Evolutionary conservation across 2,329 filamentous ascomycete species (phyloP).

Genomic region (Trichothecium sympodiale): DNA sequence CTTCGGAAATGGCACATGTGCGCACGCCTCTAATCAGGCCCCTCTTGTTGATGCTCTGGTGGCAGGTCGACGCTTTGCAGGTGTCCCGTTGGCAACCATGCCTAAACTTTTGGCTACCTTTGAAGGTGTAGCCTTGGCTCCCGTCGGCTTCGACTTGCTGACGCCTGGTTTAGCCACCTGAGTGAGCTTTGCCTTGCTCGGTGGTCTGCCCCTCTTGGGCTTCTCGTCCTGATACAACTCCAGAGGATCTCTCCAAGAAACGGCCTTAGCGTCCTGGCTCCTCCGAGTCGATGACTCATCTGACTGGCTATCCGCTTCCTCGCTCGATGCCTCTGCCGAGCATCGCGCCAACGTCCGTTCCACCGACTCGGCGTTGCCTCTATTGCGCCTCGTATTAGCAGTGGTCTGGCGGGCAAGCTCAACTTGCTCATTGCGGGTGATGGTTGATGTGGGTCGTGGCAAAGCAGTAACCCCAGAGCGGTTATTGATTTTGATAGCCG

Average conservation of each 20-base stretch:
- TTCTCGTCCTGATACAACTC: constrained; percentile 15
- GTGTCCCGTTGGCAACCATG: constrained; percentile 22
- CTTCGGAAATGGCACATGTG: no score
- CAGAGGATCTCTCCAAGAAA: constrained; percentile 23
- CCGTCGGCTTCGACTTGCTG: constrained; percentile 15
- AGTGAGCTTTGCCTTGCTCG: constrained; percentile 5
- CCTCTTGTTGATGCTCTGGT: constrained; percentile 2
- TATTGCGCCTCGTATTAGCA: constrained; percentile 23
- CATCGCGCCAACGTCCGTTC: constrained; percentile 20
- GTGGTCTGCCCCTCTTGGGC: constrained; percentile 11
- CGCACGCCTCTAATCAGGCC: no score
- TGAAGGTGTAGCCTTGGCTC: constrained; percentile 10
- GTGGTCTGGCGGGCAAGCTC: constrained; percentile 21
- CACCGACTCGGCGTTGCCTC: constrained; percentile 22
- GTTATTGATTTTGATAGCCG: constrained; percentile 17
- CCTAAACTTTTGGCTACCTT: constrained; percentile 16
- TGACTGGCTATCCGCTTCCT: constrained; percentile 8
- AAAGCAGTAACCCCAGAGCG: no score
- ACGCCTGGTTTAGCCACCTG: constrained; percentile 8
- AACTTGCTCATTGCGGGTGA: constrained; percentile 17
- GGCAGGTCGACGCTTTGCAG: constrained; percentile 13
- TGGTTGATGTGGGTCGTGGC: constrained; percentile 6
- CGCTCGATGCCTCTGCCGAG: constrained; percentile 12
- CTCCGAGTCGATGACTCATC: constrained; percentile 5
- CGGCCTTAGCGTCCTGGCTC: constrained; percentile 15